Evolutionary conservation across 179 eudicot genomes (phyloP).

Genomic region (Nepenthes alata): DNA sequence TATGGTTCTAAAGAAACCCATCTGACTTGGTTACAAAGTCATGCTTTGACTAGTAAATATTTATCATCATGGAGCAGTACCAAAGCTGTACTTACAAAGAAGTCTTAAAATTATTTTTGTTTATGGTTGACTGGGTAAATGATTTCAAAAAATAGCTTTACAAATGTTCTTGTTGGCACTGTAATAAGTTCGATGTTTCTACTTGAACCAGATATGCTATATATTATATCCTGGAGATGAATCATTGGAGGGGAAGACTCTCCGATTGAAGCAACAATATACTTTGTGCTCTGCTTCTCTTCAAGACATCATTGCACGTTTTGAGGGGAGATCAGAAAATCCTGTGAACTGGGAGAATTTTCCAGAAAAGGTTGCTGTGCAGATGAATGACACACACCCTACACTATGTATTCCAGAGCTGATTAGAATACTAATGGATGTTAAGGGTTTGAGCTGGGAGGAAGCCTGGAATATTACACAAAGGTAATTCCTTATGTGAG

Average conservation of each 20-base stretch:
- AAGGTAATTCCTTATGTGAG: conserved; percentile 27
- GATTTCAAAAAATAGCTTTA: too few relatives aligned
- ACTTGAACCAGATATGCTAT: conserved; percentile 44
- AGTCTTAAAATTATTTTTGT: too few relatives aligned
- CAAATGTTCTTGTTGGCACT: too few relatives aligned
- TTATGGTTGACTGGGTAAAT: background rate
- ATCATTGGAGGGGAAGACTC: conserved; percentile 69
- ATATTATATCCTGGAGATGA: conserved; percentile 88
- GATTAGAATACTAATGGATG: conserved; percentile 71
- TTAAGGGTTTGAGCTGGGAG: conserved; percentile 74
- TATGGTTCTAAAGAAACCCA: too few relatives aligned
- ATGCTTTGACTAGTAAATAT: too few relatives aligned
- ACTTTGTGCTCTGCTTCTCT: conserved; percentile 93
- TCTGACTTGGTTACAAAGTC: too few relatives aligned
- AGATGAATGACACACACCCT: conserved; percentile 97
- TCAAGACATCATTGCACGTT: conserved; percentile 80
- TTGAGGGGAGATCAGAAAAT: conserved; percentile 73
- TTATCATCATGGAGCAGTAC: too few relatives aligned
- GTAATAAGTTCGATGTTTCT: too few relatives aligned
- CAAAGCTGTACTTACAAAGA: too few relatives aligned
- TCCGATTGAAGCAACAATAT: conserved; percentile 87
- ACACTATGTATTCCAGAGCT: conserved; percentile 94
- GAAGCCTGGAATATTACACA: conserved; percentile 78
- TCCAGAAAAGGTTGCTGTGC: conserved; percentile 87
- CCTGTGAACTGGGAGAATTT: conserved; percentile 61